A percentile compares a stretch with the other conserved stretches of the same genome.
Conservation (phyloP, 441 rosid genomes). For the Cnidoscolus chayamansa region DNA sequence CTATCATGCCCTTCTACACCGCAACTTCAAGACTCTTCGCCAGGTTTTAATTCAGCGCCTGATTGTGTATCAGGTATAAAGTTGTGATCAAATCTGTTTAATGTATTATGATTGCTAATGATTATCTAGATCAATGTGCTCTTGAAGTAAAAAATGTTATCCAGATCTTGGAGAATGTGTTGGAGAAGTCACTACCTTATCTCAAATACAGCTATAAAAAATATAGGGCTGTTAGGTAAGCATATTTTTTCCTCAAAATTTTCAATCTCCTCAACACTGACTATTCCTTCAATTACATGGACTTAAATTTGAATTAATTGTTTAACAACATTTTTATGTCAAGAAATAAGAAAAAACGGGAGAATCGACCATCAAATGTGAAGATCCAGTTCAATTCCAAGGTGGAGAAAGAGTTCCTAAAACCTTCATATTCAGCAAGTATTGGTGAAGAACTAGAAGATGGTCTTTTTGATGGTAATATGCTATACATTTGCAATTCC, state of each 20-base stretch:
- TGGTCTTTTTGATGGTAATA: constrained; percentile 87
- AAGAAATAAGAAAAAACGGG: constrained; percentile 63
- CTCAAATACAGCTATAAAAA: constrained; percentile 79
- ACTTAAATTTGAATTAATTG: not conserved
- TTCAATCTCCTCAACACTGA: not conserved
- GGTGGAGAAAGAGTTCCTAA: constrained; percentile 94
- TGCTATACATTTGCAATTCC: constrained; percentile 17
- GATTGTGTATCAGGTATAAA: constrained; percentile 67
- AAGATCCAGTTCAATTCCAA: constrained; percentile 60
- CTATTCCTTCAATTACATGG: not conserved
- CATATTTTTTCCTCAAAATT: not conserved
- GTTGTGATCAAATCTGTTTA: not conserved
- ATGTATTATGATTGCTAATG: not conserved
- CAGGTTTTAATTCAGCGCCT: constrained; percentile 78
- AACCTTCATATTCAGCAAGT: constrained; percentile 79
- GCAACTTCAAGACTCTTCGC: constrained; percentile 80
- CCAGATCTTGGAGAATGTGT: constrained; percentile 77
- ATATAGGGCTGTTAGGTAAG: constrained; percentile 65
- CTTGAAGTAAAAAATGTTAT: constrained; percentile 18
- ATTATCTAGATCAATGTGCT: constrained; percentile 14
- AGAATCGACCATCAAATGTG: constrained; percentile 44
- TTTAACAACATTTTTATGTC: constrained; percentile 17
- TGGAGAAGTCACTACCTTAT: constrained; percentile 77
- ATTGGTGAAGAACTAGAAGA: constrained; percentile 86
- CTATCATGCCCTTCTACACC: constrained; percentile 86